Conservation (phyloP, 306 rosid genomes). For the Prunus fruticosa region DNA sequence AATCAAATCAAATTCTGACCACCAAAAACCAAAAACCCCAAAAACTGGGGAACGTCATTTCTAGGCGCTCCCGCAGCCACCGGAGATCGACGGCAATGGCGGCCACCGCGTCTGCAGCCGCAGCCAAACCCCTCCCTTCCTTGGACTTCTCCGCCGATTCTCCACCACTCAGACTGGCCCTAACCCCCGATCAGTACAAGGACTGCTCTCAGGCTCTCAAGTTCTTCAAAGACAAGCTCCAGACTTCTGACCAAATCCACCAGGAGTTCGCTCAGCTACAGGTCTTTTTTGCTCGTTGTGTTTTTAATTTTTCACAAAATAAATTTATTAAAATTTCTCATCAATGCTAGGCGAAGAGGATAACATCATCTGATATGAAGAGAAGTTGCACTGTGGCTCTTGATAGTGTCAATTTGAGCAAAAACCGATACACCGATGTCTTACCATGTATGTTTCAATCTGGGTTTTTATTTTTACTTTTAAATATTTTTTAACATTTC, state of each 20-base stretch:
- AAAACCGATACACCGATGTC: conserved; percentile 75
- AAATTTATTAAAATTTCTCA: conserved; percentile 1
- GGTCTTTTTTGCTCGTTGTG: conserved; percentile 24
- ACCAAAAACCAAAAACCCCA: not conserved
- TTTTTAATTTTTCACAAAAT: not conserved
- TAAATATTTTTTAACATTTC: not conserved
- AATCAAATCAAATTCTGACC: not conserved
- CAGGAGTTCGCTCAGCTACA: conserved; percentile 70
- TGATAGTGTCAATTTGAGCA: conserved; percentile 57
- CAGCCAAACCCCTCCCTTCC: conserved; percentile 11
- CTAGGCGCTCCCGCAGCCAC: conserved; percentile 33
- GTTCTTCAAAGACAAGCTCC: conserved; percentile 57
- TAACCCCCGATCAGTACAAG: conserved; percentile 59
- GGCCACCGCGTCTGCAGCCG: conserved; percentile 12
- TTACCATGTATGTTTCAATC: conserved; percentile 42
- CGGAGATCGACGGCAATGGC: conserved; percentile 34
- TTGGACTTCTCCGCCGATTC: conserved; percentile 52
- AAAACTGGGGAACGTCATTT: conserved; percentile 51
- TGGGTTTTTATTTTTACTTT: not conserved
- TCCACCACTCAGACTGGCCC: conserved; percentile 38
- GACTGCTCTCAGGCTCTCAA: conserved; percentile 62
- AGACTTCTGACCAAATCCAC: conserved; percentile 34
- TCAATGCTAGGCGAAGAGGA: conserved; percentile 49
- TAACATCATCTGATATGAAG: conserved; percentile 58
- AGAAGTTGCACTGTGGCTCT: conserved; percentile 62